These are phyloP conservation scores for Solanum bulbocastanum DNA, from an alignment of 257 asterid genomes.

Conservation along the genomic window DNA sequence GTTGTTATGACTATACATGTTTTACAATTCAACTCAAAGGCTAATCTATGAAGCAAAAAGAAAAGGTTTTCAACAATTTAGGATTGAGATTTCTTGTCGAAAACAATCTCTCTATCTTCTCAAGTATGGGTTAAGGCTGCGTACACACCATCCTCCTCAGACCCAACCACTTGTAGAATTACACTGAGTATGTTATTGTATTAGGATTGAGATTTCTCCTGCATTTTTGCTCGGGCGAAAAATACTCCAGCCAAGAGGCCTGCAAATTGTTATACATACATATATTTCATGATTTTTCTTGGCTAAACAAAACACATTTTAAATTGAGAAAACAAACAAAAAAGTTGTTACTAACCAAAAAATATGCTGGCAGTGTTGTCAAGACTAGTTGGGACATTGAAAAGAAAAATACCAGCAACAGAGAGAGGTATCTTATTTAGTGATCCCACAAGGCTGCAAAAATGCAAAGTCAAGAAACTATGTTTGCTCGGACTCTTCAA, in stretches of 20 bases:
- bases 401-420: constrained; percentile 70
- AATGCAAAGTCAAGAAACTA: background rate
- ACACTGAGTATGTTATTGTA: background rate
- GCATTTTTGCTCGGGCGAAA: constrained; percentile 82
- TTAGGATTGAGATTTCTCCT: constrained; percentile 18
- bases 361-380: constrained; percentile 72
- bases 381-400: constrained; percentile 69
- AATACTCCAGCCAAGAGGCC: constrained; percentile 84
- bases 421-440: constrained; percentile 91
- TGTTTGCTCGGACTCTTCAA: too few relatives aligned
- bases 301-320: background rate
- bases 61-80: background rate
- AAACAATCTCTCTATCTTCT: background rate
- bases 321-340: background rate
- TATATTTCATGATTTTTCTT: background rate
- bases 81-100: constrained; percentile 9
- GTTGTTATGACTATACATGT: background rate
- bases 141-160: background rate
- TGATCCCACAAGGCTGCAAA: constrained; percentile 80
- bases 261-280: constrained; percentile 7
- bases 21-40: background rate
- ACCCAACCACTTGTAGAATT: background rate
- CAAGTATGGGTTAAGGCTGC: background rate
- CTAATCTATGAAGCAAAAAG: background rate
- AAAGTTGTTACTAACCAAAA: constrained; percentile 43